Evolutionary conservation across 352 stramenopile species (phyloP).

Genomic region (Phytophthora chlamydospora): DNA sequence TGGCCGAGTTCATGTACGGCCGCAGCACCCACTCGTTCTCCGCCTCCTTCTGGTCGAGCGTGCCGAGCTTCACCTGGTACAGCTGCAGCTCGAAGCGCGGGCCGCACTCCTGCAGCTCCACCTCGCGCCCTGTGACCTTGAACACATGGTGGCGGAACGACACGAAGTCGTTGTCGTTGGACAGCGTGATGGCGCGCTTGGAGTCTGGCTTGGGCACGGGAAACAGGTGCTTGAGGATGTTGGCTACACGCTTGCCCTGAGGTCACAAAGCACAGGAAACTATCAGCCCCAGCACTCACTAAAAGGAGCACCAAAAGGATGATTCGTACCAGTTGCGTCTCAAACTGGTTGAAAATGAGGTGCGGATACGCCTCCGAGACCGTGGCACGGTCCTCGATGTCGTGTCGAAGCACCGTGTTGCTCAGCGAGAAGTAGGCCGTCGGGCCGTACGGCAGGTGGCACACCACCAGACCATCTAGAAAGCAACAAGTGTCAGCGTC

Average conservation of each 20-base stretch:
- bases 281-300: not conserved
- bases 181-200: constrained; percentile 97
- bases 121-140: constrained; percentile 92
- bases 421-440: constrained; percentile 98
- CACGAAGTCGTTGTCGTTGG: constrained; percentile 99
- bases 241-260: constrained; percentile 93
- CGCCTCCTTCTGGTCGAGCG: constrained; percentile 98
- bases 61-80: constrained; percentile 98
- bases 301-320: not conserved
- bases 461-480: constrained; percentile 97
- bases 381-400: constrained; percentile 97
- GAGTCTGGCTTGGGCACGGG: constrained; percentile 97
- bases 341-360: constrained; percentile 98
- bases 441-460: constrained; percentile 98
- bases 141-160: constrained; percentile 99
- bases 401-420: constrained; percentile 97
- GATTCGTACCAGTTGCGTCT: constrained; percentile 78
- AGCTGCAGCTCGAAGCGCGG: constrained; percentile 99
- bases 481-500: constrained; percentile 13
- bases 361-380: constrained; percentile 95
- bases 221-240: constrained; percentile 99
- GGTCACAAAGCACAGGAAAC: constrained; percentile 16
- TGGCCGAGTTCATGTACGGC: constrained; percentile 99
- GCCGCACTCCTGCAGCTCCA: constrained; percentile 96
- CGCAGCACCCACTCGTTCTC: constrained; percentile 99